Base-by-base conservation (phyloP, 1,139 yeast genomes). In the Arxiozyma telluris region DNA sequence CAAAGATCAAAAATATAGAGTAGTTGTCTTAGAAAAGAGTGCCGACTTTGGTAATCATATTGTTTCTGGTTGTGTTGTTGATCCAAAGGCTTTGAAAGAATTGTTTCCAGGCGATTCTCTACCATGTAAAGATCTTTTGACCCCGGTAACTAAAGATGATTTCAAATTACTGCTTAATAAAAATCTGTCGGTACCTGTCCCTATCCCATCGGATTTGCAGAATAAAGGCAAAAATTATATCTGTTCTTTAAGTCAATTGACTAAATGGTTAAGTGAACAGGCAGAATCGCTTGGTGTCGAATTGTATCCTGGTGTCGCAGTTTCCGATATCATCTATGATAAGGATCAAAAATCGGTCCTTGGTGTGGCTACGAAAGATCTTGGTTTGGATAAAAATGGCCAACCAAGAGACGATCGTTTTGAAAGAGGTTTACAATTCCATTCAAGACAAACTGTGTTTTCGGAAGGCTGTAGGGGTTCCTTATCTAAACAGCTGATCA, bases 391-490 rank as follows among this genome's bases (percentile, higher is more conserved):
- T 50, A 83, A 81, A 62, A 72, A 77, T 50, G 96, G 96, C 18
- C 70, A 74, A 48, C 96, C 96, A 27, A 87, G 85, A 65, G 49
- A 46, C 7, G 84, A 79, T 59, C 76, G 81, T 27, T 93, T 89
- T 69, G 96, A 93, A 72, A 79, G 96, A 59, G 98, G 98, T 25
- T 88, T 93, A 96, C 98, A 89, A 69, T 93, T 93, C 70, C 94
- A 85, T 63, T 89, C 98, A 1, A 79, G 91, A 63, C 75, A 84
- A 57, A 91, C 97, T 0, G 84, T 93, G 22, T 77, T 93, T 52
- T 96, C 96, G 2, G 98, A 93, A 72, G 98, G 98, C 23, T 93
- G 98, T 67, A 98, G 90, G 71, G 98, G 98, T 0, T 90, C 97
- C 1, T 74, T 93, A 54, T 76, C 93, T 12, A 91, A 93, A 68